Conservation (phyloP, 2,329 filamentous ascomycete genomes). For the Gnomoniopsis sp. region DNA sequence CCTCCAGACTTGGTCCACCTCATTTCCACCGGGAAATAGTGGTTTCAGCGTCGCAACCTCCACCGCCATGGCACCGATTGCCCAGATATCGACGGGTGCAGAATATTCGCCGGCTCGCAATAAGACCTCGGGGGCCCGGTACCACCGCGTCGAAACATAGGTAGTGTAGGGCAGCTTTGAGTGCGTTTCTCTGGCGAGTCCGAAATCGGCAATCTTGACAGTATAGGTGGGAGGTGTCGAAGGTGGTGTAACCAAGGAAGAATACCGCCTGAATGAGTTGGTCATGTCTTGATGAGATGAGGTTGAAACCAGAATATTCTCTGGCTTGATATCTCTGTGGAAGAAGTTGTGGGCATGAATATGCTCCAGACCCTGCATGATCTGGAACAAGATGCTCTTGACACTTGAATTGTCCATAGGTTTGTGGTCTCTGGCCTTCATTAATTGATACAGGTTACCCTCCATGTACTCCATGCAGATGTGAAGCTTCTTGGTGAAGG, state of each 20-base stretch:
- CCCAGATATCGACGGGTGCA: slow-evolving; percentile 97
- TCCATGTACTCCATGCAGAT: slow-evolving; percentile 99
- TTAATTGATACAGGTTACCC: slow-evolving; percentile 95
- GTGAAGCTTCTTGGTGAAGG: slow-evolving; percentile 91
- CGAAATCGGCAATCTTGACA: slow-evolving; percentile 98
- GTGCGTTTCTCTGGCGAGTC: slow-evolving; percentile 93
- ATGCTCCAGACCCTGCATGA: slow-evolving; percentile 92
- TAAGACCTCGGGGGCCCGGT: slow-evolving; percentile 92
- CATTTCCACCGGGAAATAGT: slow-evolving; percentile 93
- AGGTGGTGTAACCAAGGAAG: slow-evolving; percentile 86
- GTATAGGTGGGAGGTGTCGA: slow-evolving; percentile 92
- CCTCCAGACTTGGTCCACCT: slow-evolving; percentile 98
- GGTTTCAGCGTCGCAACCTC: slow-evolving; percentile 96
- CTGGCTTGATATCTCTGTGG: slow-evolving; percentile 97
- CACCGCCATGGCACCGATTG: slow-evolving; percentile 96
- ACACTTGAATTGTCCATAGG: slow-evolving; percentile 84
- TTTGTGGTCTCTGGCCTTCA: slow-evolving; percentile 98
- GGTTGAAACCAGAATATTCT: slow-evolving; percentile 96
- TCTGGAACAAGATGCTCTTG: slow-evolving; percentile 97
- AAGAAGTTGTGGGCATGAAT: slow-evolving; percentile 98
- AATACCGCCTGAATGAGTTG: slow-evolving; percentile 90
- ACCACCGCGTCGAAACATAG: slow-evolving; percentile 98
- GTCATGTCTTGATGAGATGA: slow-evolving; percentile 77
- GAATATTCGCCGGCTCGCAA: slow-evolving; percentile 95
- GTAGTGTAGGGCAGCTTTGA: slow-evolving; percentile 96